Percentiles rank a stretch among this genome's conserved stretches.
These are phyloP conservation scores for Phaffomyces antillensis DNA, from an alignment of 805 yeast genomes.

Conservation along the genomic window DNA sequence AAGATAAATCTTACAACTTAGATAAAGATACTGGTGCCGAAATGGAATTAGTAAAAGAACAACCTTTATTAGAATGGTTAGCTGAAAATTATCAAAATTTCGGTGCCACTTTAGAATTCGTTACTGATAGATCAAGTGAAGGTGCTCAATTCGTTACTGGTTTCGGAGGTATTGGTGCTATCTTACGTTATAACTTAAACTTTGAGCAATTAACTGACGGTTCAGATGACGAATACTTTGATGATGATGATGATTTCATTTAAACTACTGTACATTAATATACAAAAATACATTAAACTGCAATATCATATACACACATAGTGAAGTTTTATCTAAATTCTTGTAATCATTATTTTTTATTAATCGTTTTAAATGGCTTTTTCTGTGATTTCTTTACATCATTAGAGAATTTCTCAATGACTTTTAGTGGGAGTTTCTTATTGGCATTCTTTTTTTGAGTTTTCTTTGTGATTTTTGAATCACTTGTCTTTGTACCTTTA, in stretches of 20 bases:
- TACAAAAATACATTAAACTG: background rate
- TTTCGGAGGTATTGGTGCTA: constrained; percentile 98
- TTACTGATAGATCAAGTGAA: constrained; percentile 92
- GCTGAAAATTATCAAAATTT: constrained; percentile 92
- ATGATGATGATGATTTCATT: constrained; percentile 37
- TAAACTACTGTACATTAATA: constrained; percentile 8
- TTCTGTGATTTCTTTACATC: too few species aligned
- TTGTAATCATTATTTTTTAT: background rate
- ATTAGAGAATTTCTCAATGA: too few species aligned
- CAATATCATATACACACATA: background rate
- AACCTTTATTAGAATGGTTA: constrained; percentile 89
- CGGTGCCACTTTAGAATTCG: constrained; percentile 95
- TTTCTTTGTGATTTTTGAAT: background rate
- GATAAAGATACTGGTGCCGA: constrained; percentile 87
- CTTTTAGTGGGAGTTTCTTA: too few species aligned
- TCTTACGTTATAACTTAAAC: constrained; percentile 92
- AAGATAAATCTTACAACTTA: constrained; percentile 66
- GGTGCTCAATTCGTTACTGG: constrained; percentile 98
- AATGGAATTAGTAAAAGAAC: constrained; percentile 83
- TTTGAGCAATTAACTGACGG: constrained; percentile 92
- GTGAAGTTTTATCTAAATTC: background rate
- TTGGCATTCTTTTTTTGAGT: background rate
- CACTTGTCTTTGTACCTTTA: background rate
- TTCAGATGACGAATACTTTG: constrained; percentile 84
- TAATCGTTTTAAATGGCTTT: background rate